Conservation (phyloP, 768 basidiomycete species). For the Boletus rex-veris region DNA sequence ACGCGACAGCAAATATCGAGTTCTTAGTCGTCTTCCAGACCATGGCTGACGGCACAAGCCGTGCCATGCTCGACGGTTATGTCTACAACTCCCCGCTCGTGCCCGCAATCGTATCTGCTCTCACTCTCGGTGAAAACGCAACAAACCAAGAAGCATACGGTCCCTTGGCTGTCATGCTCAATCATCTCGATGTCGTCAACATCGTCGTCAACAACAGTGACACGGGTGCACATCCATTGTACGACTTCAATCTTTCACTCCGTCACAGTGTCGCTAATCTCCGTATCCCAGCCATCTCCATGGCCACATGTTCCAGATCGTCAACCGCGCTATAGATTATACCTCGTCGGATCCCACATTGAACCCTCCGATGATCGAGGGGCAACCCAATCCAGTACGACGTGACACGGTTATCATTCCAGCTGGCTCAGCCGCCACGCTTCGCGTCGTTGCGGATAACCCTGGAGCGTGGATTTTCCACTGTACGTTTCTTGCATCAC, state of each 20-base stretch:
- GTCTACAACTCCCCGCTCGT: constrained; percentile 69
- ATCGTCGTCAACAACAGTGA: constrained; percentile 73
- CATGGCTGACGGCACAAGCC: constrained; percentile 82
- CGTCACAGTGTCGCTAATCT: background rate
- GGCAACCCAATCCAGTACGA: constrained; percentile 84
- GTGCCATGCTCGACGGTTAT: constrained; percentile 68
- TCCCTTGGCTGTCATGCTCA: constrained; percentile 67
- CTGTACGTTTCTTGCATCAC: constrained; percentile 44
- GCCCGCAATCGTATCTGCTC: constrained; percentile 70
- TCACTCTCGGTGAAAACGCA: constrained; percentile 76
- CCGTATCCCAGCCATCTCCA: constrained; percentile 71
- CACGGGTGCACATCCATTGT: constrained; percentile 83
- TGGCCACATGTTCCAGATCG: constrained; percentile 84
- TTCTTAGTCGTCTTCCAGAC: constrained; percentile 80
- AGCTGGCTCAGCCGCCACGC: constrained; percentile 58
- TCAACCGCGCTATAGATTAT: constrained; percentile 67
- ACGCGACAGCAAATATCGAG: constrained; percentile 55
- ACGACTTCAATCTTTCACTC: constrained; percentile 24
- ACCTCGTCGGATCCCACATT: constrained; percentile 68
- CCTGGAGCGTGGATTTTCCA: constrained; percentile 89
- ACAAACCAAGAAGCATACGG: constrained; percentile 73
- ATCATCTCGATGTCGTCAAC: constrained; percentile 74
- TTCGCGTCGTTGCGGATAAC: constrained; percentile 86
- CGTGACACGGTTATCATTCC: constrained; percentile 86
- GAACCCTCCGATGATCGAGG: constrained; percentile 78